Evolutionary conservation across 768 basidiomycete species (phyloP), one percentile per base, ranked within the genome.

Genomic region (Agrocybe praecox): DNA sequence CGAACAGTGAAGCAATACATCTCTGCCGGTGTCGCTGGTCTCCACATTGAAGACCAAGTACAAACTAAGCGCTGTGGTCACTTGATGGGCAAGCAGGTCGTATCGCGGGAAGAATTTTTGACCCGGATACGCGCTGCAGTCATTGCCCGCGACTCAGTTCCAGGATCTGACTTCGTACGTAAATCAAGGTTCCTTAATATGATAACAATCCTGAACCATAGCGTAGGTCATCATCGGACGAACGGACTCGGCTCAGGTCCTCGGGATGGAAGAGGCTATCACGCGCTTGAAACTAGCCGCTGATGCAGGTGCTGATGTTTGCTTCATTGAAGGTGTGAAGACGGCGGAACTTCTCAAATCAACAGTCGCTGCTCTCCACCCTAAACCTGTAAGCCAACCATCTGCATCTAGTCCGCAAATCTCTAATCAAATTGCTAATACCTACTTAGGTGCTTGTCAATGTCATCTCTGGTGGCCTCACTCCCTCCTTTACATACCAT

Each of bases 21-120:
- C 10, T 78, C 80, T 26, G 82, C 87, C 19, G 89, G 89, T 34
- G 84, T 90, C 22, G 89, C 89, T 14, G 89, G 75, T 1, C 75
- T 89, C 65, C 89, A 91, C 69, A 90, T 91, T 40, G 89, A 91
- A 69, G 89, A 90, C 66, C 89, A 91, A 70, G 87, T 90, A 1
- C 89, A 90, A 67, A 90, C 88, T 2, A 90, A 90, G 69, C 83
- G 88, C 46, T 90, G 89, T 55, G 89, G 89, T 1, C 89, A 91
- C 66, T 73, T 91, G 42, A 78, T 88, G 66, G 89, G 89, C 42
- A 92, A 92, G 69, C 87, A 89, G 66, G 87, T 91, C 42, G 90
- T 90, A 23, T 88, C 88, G 2, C 82, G 87, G 2, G 88, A 90
- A 63, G 89, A 89, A 65, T 88, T 88, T 59, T 49, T 89, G 24